Percentiles rank a stretch among this genome's conserved stretches.
Evolutionary conservation across 495 filamentous ascomycete species (phyloP).

Genomic region (Penicillium atrosanguineum): DNA sequence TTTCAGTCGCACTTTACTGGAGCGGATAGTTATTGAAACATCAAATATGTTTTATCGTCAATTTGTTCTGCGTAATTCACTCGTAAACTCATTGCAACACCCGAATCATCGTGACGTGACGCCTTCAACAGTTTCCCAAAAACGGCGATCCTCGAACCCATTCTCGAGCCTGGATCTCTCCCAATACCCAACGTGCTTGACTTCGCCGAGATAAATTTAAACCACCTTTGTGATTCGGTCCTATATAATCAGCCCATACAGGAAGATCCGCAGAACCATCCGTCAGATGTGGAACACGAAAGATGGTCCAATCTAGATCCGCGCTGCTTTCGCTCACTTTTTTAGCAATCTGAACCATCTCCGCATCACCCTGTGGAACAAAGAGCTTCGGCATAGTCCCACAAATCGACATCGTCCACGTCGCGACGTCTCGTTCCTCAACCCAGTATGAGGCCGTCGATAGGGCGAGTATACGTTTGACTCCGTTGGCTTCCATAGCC

Average conservation of each 20-base stretch:
- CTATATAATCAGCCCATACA: not conserved
- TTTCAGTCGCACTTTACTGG: slow-evolving; percentile 8
- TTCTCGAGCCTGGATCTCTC: not conserved
- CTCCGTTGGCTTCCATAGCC: not conserved
- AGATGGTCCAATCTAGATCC: not conserved
- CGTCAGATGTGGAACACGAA: not conserved
- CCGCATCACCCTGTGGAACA: not conserved
- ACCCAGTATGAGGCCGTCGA: not conserved
- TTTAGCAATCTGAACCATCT: not conserved
- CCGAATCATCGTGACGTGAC: not conserved
- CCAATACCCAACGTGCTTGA: not conserved
- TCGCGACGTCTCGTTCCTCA: not conserved
- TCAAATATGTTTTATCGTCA: slow-evolving; percentile 4
- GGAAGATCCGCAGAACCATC: not conserved
- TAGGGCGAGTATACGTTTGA: not conserved
- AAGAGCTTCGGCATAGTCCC: not conserved
- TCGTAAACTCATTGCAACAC: not conserved
- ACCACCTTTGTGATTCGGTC: not conserved
- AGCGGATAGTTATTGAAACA: slow-evolving; percentile 15
- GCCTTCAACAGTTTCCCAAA: not conserved
- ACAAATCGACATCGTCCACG: not conserved
- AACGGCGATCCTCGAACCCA: not conserved
- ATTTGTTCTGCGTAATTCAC: not conserved
- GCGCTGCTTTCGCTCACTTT: not conserved
- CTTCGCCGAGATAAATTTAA: not conserved